A percentile compares a stretch with the other conserved stretches of the same genome.
Evolutionary conservation across 164 flowering plant species (phyloP).

Genomic region (Nymphaea thermarum): DNA sequence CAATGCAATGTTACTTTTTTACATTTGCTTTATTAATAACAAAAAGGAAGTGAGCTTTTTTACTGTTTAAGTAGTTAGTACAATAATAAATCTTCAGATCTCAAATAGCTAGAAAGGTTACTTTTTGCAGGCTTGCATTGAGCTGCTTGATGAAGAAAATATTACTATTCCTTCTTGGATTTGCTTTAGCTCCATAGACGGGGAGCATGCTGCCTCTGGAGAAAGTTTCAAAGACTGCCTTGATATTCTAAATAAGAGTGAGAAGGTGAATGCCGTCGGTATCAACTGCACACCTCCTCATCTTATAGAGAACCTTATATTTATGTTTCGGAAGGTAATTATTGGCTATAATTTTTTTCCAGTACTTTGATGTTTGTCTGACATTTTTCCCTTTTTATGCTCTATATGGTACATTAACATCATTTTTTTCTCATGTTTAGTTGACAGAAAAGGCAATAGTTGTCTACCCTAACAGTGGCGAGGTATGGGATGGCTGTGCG

Average conservation of each 20-base stretch:
- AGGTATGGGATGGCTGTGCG: slow-evolving; percentile 72
- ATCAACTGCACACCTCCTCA: slow-evolving; percentile 87
- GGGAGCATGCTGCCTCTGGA: slow-evolving; percentile 69
- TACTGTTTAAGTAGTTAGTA: too few relatives aligned
- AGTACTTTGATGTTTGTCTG: too few relatives aligned
- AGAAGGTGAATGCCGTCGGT: slow-evolving; percentile 54
- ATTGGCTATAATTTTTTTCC: too few relatives aligned
- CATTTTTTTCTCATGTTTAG: slow-evolving; percentile 21
- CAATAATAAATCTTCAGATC: background rate
- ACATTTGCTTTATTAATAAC: too few relatives aligned
- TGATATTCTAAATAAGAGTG: slow-evolving; percentile 38
- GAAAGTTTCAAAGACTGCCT: slow-evolving; percentile 71
- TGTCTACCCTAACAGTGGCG: slow-evolving; percentile 89
- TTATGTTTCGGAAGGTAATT: slow-evolving; percentile 46
- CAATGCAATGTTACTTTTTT: too few relatives aligned
- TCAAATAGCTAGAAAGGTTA: background rate
- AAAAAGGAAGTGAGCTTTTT: too few relatives aligned
- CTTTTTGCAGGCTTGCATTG: slow-evolving; percentile 50
- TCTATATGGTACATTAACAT: too few relatives aligned
- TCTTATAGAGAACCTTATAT: slow-evolving; percentile 48
- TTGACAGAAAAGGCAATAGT: slow-evolving; percentile 45
- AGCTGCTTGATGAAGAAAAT: slow-evolving; percentile 74
- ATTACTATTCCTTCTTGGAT: slow-evolving; percentile 73
- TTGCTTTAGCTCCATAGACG: slow-evolving; percentile 78
- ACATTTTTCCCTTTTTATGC: too few relatives aligned